These are phyloP conservation scores for Microbotryum lychnidis-dioicae DNA, from an alignment of 1,284 basidiomycete genomes.

Conservation along the genomic window DNA sequence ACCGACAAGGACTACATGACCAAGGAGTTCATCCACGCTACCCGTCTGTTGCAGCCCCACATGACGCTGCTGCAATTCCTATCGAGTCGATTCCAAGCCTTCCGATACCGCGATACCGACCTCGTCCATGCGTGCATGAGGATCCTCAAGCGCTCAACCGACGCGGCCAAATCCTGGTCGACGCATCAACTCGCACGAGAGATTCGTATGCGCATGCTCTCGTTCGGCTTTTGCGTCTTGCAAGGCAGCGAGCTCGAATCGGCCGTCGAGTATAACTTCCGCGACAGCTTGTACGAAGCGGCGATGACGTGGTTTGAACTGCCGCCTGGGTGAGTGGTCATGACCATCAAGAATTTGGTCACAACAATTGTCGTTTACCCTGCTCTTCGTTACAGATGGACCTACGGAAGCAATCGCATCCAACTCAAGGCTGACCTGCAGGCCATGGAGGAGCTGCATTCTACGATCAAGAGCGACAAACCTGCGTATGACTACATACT, in stretches of 20 bases:
- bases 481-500: conserved; percentile 28
- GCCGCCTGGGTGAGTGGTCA: conserved; percentile 62
- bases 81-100: conserved; percentile 87
- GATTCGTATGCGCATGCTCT: conserved; percentile 74
- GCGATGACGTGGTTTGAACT: conserved; percentile 91
- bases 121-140: conserved; percentile 80
- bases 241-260: conserved; percentile 80
- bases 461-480: conserved; percentile 25
- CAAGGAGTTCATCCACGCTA: conserved; percentile 59
- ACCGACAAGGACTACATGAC: conserved; percentile 81
- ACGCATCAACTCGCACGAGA: conserved; percentile 88
- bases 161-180: conserved; percentile 64
- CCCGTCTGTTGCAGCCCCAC: conserved; percentile 72
- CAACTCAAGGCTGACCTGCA: conserved; percentile 84
- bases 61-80: conserved; percentile 76
- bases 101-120: conserved; percentile 74
- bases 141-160: conserved; percentile 67
- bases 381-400: conserved; percentile 57
- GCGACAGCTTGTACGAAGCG: conserved; percentile 66
- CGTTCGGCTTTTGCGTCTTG: conserved; percentile 88
- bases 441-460: conserved; percentile 57
- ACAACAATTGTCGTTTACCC: not conserved
- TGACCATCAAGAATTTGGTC: not conserved
- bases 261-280: conserved; percentile 67
- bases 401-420: conserved; percentile 82